Base-by-base conservation (phyloP, 2,329 filamentous ascomycete species). In the Graphiopsis chlorocephala region DNA sequence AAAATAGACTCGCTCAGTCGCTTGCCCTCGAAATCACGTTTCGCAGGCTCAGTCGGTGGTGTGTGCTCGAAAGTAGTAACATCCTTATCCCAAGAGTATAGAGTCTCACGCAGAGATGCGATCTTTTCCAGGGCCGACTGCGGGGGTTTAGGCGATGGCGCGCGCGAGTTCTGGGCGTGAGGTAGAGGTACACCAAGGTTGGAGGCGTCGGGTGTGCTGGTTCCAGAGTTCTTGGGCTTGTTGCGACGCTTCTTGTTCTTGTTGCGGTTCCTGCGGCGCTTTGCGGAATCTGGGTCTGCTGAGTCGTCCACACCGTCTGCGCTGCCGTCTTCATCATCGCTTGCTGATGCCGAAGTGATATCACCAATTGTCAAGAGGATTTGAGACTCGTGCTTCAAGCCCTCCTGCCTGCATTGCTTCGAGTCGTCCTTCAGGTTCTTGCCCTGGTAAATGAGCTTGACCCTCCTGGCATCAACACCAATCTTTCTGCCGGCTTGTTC, bases 391-490 rank as follows among this genome's bases (percentile, higher is more conserved):
- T 80, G 78, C 31, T 78, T 73, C 56, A 90, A 81, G 17, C 85
- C 85, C 68, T 87, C 88, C 47, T 85, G 82, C 66, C 84, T 81
- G 64, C 86, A 83, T 2, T 83, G 83, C 63, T 81, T 79, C 35
- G 83, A 79, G 48, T 86, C 84, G 68, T 91, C 86, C 76, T 89
- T 90, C 60, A 93, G 78, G 69, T 88, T 86, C 67, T 84, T 84
- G 63, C 90, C 90, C 76, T 92, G 92, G 81, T 90, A 92, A 65
- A 90, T 82, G 72, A 93, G 82, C 75, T 88, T 90, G 73, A 92
- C 80, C 55, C 83, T 79, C 75, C 72, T 81, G 74, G 72, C 79
- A 53, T 87, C 83, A 5, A 84, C 81, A 33, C 91, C 78, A 78
- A 91, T 84, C 74, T 91, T 83, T 69, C 89, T 81, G 62, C 85